A percentile compares a stretch with the other conserved stretches of the same genome.
Conservation (phyloP, 257 asterid genomes). For the Plantago elongata region DNA sequence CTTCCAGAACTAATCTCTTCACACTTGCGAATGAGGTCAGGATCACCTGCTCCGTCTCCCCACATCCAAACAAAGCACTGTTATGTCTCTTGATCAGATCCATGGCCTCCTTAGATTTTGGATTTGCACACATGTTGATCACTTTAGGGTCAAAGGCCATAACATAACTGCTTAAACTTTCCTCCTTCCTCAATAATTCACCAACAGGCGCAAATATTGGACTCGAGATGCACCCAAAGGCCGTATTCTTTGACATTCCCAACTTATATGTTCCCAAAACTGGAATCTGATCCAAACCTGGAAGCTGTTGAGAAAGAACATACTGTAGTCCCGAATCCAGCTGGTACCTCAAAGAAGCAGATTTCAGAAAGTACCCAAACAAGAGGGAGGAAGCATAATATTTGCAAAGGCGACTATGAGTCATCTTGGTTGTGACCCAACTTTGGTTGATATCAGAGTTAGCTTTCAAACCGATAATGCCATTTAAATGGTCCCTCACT, state of each 20-base stretch:
- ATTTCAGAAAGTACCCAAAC: conserved; percentile 76
- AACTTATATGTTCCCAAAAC: conserved; percentile 26
- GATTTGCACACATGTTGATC: conserved; percentile 59
- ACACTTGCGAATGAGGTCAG: conserved; percentile 66
- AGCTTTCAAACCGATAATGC: conserved; percentile 44
- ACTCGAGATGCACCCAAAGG: conserved; percentile 25
- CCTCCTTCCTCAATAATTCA: conserved; percentile 28
- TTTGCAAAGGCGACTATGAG: conserved; percentile 43
- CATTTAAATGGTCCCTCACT: conserved; percentile 63
- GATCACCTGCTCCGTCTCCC: conserved; percentile 41
- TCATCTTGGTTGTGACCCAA: conserved; percentile 52
- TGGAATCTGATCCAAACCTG: neutral
- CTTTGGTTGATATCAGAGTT: conserved; percentile 42
- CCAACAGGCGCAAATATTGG: conserved; percentile 27
- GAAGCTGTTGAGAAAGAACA: conserved; percentile 16
- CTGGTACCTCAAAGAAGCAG: conserved; percentile 60
- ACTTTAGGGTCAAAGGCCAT: conserved; percentile 56
- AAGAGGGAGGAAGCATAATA: conserved; percentile 60
- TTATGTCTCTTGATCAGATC: conserved; percentile 64
- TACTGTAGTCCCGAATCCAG: conserved; percentile 46
- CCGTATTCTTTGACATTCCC: conserved; percentile 27
- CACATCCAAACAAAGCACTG: conserved; percentile 62
- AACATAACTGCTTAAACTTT: conserved; percentile 43
- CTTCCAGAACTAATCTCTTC: conserved; percentile 81
- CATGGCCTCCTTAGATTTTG: conserved; percentile 62